phyloP scores from a whole-genome alignment of 352 stramenopile genomes.

The Globisporangium uncinulatum region DNA sequence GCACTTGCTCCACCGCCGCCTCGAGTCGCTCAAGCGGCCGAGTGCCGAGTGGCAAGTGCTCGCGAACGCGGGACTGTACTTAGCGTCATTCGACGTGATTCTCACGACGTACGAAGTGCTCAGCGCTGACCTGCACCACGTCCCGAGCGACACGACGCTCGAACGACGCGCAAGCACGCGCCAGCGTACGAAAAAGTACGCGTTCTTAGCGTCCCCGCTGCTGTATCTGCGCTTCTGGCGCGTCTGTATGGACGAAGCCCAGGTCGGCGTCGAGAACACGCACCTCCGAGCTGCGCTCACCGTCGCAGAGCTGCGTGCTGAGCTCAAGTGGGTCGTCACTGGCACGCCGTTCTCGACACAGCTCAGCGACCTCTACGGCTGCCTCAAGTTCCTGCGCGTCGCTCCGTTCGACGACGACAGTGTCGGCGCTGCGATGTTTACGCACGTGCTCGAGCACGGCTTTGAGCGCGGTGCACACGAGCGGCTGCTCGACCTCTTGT shows the following conservation, averaged over 20 bases:
- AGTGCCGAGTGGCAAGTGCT: conserved; percentile 53
- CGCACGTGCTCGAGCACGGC: conserved; percentile 24
- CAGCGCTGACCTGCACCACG: conserved; percentile 73
- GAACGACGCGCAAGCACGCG: conserved; percentile 54
- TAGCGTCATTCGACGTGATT: conserved; percentile 87
- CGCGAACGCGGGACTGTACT: conserved; percentile 24
- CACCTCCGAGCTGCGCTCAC: conserved; percentile 77
- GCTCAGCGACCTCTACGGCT: conserved; percentile 83
- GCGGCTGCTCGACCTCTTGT: conserved; percentile 42
- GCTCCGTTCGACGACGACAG: conserved; percentile 32
- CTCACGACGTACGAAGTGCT: conserved; percentile 90
- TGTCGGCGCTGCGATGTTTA: conserved; percentile 26
- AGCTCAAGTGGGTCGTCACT: conserved; percentile 84
- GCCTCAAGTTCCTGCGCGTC: conserved; percentile 67
- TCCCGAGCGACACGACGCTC: conserved; percentile 29
- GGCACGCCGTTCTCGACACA: conserved; percentile 86
- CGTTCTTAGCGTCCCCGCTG: conserved; percentile 85
- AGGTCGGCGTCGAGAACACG: conserved; percentile 83
- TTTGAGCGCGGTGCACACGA: conserved; percentile 34
- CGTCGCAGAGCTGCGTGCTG: conserved; percentile 53
- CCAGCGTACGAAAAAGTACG: conserved; percentile 68
- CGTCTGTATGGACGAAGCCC: conserved; percentile 91
- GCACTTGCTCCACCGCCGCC: conserved; percentile 27
- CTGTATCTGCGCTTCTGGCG: conserved; percentile 85
- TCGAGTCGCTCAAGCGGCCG: conserved; percentile 22